These are phyloP conservation scores for Diaporthe longicolla DNA, from an alignment of 2,329 filamentous ascomycete genomes.

Conservation along the genomic window DNA sequence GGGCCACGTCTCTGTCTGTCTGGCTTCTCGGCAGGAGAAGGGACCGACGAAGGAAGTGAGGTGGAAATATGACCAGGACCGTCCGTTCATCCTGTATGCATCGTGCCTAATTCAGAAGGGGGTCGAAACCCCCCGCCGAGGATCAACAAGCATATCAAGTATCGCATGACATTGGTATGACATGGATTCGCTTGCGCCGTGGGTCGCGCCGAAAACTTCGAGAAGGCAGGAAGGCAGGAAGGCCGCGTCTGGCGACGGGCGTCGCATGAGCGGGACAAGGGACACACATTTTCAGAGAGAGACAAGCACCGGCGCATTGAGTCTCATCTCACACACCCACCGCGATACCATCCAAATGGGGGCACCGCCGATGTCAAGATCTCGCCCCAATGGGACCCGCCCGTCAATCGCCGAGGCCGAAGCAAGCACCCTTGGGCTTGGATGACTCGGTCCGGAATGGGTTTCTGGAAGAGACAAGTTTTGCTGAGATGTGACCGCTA, in stretches of 20 bases:
- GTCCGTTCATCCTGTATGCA: slow-evolving; percentile 15
- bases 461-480: not conserved
- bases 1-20: not conserved
- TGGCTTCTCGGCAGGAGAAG: not conserved
- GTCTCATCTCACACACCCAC: slow-evolving; percentile 16
- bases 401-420: slow-evolving; percentile 28
- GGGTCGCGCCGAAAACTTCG: slow-evolving; percentile 16
- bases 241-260: slow-evolving; percentile 11
- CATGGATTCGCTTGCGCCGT: slow-evolving; percentile 12
- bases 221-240: slow-evolving; percentile 9
- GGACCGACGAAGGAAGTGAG: not conserved
- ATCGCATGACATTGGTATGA: slow-evolving; percentile 26
- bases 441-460: slow-evolving; percentile 22
- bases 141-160: slow-evolving; percentile 31
- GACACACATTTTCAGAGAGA: not conserved
- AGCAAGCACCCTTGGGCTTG: not conserved
- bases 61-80: slow-evolving; percentile 19
- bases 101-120: slow-evolving; percentile 19
- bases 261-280: slow-evolving; percentile 10
- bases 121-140: slow-evolving; percentile 9
- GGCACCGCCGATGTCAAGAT: slow-evolving; percentile 20
- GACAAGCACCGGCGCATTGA: slow-evolving; percentile 8
- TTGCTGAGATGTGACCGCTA: not conserved
- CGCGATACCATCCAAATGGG: slow-evolving; percentile 11
- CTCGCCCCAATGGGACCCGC: slow-evolving; percentile 10